Percentiles rank a stretch among this genome's conserved stretches.
These are phyloP conservation scores for Phytophthora tentaculata DNA, from an alignment of 352 stramenopile species.

Conservation along the genomic window DNA sequence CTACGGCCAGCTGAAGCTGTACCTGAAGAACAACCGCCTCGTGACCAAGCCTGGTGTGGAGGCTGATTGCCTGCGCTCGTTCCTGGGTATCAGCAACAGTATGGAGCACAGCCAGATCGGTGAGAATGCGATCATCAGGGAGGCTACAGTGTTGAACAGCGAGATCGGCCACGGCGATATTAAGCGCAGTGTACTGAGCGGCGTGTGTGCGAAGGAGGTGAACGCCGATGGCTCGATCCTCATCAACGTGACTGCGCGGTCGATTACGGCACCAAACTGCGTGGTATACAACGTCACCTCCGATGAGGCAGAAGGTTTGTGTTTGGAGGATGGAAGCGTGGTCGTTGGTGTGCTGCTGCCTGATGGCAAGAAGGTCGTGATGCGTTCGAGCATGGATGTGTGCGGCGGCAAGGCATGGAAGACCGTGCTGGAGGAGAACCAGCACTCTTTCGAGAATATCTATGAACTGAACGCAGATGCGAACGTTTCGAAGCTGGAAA, in stretches of 20 bases:
- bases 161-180: constrained; percentile 74
- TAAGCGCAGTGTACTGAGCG: constrained; percentile 87
- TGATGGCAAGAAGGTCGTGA: constrained; percentile 92
- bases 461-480: constrained; percentile 93
- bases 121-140: constrained; percentile 56
- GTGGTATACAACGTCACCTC: constrained; percentile 98
- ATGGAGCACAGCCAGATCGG: constrained; percentile 83
- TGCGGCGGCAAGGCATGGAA: constrained; percentile 96
- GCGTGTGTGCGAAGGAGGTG: constrained; percentile 91
- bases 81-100: constrained; percentile 81
- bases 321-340: constrained; percentile 93
- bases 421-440: constrained; percentile 91
- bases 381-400: constrained; percentile 92
- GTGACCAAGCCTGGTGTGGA: constrained; percentile 89
- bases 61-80: constrained; percentile 77
- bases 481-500: constrained; percentile 87
- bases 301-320: constrained; percentile 89
- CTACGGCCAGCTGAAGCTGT: constrained; percentile 98
- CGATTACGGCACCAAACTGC: constrained; percentile 94
- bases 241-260: constrained; percentile 97
- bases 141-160: constrained; percentile 83
- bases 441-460: constrained; percentile 95
- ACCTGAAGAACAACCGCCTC: constrained; percentile 97
- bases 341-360: constrained; percentile 94
- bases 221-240: constrained; percentile 95